phyloP scores from a whole-genome alignment of 2,329 filamentous ascomycete genomes.

The Penicillium sp. region DNA sequence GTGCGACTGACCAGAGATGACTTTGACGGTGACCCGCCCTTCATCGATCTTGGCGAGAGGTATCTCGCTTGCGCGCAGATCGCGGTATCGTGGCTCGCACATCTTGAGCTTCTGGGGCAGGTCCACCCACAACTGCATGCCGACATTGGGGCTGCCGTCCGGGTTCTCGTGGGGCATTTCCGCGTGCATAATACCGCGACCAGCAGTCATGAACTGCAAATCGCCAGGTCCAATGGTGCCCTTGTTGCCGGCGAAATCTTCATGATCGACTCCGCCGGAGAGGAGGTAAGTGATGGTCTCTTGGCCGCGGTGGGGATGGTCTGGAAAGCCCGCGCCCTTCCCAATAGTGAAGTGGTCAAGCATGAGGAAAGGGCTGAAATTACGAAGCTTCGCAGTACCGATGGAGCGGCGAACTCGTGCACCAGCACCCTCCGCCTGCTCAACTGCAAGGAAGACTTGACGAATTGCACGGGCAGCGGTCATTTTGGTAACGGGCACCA shows the following conservation, averaged over 20 bases:
- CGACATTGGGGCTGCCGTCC: conserved; percentile 74
- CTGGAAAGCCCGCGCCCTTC: conserved; percentile 81
- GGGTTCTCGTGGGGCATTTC: conserved; percentile 84
- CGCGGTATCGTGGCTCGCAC: conserved; percentile 89
- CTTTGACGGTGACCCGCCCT: conserved; percentile 74
- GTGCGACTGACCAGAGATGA: conserved; percentile 82
- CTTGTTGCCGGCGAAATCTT: conserved; percentile 82
- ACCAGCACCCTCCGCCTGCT: conserved; percentile 84
- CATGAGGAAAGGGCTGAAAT: conserved; percentile 93
- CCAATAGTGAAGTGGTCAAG: conserved; percentile 85
- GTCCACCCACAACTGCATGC: conserved; percentile 95
- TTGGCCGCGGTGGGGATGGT: conserved; percentile 79
- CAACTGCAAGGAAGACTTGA: conserved; percentile 77
- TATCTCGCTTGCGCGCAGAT: conserved; percentile 75
- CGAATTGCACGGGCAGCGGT: conserved; percentile 71
- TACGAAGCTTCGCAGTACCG: conserved; percentile 75
- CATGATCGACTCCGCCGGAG: conserved; percentile 81
- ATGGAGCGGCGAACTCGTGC: conserved; percentile 84
- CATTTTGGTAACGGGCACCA: conserved; percentile 52
- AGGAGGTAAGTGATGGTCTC: conserved; percentile 89
- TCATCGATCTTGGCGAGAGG: conserved; percentile 69
- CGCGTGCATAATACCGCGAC: conserved; percentile 85
- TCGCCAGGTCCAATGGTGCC: conserved; percentile 86
- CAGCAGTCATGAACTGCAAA: conserved; percentile 96
- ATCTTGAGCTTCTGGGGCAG: conserved; percentile 75